Base-by-base conservation (phyloP, 2,329 filamentous ascomycete species). In the Rhinocladiella mackenziei region DNA sequence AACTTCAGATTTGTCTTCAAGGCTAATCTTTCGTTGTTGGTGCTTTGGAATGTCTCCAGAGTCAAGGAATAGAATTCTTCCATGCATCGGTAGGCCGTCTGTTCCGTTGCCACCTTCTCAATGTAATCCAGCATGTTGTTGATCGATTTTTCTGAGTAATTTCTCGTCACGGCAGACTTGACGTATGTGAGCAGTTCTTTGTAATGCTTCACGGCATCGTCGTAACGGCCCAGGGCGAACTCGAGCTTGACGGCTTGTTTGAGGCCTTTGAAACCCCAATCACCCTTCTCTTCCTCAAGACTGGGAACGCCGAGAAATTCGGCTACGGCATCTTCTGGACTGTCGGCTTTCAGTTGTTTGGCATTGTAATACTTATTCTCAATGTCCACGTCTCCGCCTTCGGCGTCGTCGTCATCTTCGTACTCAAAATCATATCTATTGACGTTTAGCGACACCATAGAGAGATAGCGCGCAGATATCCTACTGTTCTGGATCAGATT, bases 311-410 rank as follows among this genome's bases (percentile, higher is more conserved):
- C 85, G n/a, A 97, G 71, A 60, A 98, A 98, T 64, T 97, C 91
- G 25, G 83, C 80, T 43, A 98, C 85, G 2, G 92, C 92, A 57
- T 88, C 88, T 60, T 92, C 80, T 1, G 91, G 89, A 45, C 89
- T 88, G 51, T 83, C 83, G 31, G 75, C 74, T 73, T 97, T 98
- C 63, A 94, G 82, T 70, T 97, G 91, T 70, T 98, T 98, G 31
- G 92, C 92, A 68, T 96, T 97, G 76, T 97, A 98, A 74, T 98
- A 98, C 71, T 95, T 96, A 74, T 98, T 98, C 66, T 98, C 92
- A 64, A 97, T 94, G 56, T 91, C 89, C 58, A 96, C 86, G 64
- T 96, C 88, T 45, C 83, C 89, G 22, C 78, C 81, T 45, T 95
- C 84, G 31, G 94, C 86, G 36, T 92, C 89, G 44, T 95, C 88